These are phyloP conservation scores for Davidsoniella neocaledoniae DNA, from an alignment of 2,329 filamentous ascomycete genomes.

Conservation along the genomic window DNA sequence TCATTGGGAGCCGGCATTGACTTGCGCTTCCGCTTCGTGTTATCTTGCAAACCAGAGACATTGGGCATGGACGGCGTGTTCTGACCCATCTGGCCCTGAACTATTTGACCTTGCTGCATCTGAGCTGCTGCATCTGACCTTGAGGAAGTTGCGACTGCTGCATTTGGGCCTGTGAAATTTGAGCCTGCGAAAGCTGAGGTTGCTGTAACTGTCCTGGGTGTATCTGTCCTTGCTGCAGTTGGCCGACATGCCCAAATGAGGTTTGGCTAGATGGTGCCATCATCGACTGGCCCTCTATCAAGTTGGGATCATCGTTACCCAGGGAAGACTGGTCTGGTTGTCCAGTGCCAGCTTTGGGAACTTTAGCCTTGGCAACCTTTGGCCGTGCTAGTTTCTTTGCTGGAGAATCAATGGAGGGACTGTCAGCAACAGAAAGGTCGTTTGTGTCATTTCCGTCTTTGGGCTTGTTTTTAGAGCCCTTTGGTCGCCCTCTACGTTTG, in stretches of 20 bases:
- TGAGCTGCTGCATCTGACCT: neutral
- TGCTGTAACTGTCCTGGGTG: slow-evolving; percentile 2
- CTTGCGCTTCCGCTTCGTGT: slow-evolving; percentile 10
- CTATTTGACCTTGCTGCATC: neutral
- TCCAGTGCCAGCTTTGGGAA: slow-evolving; percentile 12
- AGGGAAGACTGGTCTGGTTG: slow-evolving; percentile 5
- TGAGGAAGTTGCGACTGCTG: slow-evolving; percentile 1
- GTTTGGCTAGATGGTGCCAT: slow-evolving; percentile 3
- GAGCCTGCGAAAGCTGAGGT: slow-evolving; percentile 1
- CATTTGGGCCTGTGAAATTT: neutral
- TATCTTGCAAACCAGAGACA: slow-evolving; percentile 4
- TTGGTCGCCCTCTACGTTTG: slow-evolving; percentile 37
- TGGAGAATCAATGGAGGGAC: slow-evolving; percentile 2
- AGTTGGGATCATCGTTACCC: slow-evolving; percentile 1
- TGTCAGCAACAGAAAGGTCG: neutral
- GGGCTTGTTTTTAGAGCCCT: slow-evolving; percentile 30
- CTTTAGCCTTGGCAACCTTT: slow-evolving; percentile 6
- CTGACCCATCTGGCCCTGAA: slow-evolving; percentile 5
- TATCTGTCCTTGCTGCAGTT: slow-evolving; percentile 5
- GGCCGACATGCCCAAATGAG: slow-evolving; percentile 5
- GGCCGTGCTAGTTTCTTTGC: neutral
- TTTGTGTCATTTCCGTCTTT: slow-evolving; percentile 16
- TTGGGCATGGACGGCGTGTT: slow-evolving; percentile 1
- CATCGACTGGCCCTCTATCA: slow-evolving; percentile 8
- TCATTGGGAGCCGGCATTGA: slow-evolving; percentile 10